Evolutionary conservation across 805 yeast genomes (phyloP), one percentile per base, ranked within the genome.

Genomic region (Scheffersomyces stipitis): DNA sequence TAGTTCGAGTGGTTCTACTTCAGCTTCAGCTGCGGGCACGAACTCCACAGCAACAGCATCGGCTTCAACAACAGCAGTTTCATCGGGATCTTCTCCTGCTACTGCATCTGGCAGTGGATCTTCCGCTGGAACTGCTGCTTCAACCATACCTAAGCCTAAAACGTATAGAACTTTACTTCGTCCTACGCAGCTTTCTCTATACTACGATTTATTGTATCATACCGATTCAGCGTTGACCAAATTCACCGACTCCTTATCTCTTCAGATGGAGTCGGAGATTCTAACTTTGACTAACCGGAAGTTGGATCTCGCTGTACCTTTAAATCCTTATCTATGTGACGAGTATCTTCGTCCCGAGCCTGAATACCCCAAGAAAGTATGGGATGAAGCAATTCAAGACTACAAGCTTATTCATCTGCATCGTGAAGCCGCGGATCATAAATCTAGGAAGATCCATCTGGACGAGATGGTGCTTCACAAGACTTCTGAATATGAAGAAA

Each of bases 251-350:
- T 73, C 76, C 16, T 70, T 87, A 36, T 83, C 95, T 3, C 69
- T 87, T 18, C 82, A 81, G 36, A 79, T 91, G 76, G 98, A 93
- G 62, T 73, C 91, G n/a, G 96, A 90, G 60, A 78, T 90, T 17
- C 65, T 91, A 34, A 76, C 86, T 0, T 66, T 88, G 32, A 85
- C 96, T 3, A 76, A 84, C 42, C 74, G 98, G 42, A 84, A 87
- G 42, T 58, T 91, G 20, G 83, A 87, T 49, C 64, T 91, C 37
- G 72, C 82, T 10, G 88, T 86, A 1, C 85, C 90, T 0, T 58
- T 81, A 42, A 83, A 85, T 51, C 91, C 90, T 4, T 83, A 77
- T 53, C 44, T 59, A 6, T 63, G 70, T 32, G 75, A 72, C 32
- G 74, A 69, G 28, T 64, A 71, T 26, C 49, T 75, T 3, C 56